phyloP scores from a whole-genome alignment of 768 basidiomycete species.

The Kwoniella heveanensis region DNA sequence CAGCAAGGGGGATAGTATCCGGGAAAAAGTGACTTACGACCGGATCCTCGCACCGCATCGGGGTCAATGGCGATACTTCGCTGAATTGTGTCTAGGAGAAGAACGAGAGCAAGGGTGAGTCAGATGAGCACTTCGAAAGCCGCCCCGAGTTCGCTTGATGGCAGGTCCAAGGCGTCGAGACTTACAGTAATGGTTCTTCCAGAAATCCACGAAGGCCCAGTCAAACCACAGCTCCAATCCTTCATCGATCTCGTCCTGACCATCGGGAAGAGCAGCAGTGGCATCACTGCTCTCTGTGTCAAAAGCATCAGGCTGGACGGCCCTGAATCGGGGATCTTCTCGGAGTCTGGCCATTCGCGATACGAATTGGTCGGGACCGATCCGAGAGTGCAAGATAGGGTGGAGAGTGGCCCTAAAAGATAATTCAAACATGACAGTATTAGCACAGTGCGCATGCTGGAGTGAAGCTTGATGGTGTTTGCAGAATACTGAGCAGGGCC shows the following conservation, averaged over 20 bases:
- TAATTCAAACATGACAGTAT: too few relatives aligned
- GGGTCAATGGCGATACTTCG: constrained; percentile 58
- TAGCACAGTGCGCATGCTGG: too few relatives aligned
- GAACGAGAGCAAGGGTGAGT: too few relatives aligned
- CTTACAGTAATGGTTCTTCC: constrained; percentile 96
- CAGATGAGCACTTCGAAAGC: too few relatives aligned
- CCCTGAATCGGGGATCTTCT: constrained; percentile 91
- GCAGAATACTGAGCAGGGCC: constrained; percentile 29
- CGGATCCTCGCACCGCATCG: constrained; percentile 52
- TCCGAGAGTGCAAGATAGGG: constrained; percentile 78
- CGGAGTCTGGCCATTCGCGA: constrained; percentile 82
- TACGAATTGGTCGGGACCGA: constrained; percentile 84
- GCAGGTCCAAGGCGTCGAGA: too few relatives aligned
- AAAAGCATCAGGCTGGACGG: constrained; percentile 79
- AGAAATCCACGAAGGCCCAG: constrained; percentile 97
- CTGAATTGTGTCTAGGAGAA: constrained; percentile 58
- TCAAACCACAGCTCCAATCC: constrained; percentile 87
- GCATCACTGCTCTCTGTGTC: constrained; percentile 59
- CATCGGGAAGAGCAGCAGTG: constrained; percentile 23
- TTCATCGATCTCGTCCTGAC: constrained; percentile 64
- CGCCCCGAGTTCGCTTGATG: too few relatives aligned
- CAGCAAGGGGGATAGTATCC: too few relatives aligned
- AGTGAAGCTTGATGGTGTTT: too few relatives aligned
- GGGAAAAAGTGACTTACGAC: constrained; percentile 38
- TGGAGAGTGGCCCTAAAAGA: constrained; percentile 82